These are phyloP conservation scores for Cryptococcus jaspeensis DNA, from an alignment of 1,284 basidiomycete genomes.

Conservation along the genomic window DNA sequence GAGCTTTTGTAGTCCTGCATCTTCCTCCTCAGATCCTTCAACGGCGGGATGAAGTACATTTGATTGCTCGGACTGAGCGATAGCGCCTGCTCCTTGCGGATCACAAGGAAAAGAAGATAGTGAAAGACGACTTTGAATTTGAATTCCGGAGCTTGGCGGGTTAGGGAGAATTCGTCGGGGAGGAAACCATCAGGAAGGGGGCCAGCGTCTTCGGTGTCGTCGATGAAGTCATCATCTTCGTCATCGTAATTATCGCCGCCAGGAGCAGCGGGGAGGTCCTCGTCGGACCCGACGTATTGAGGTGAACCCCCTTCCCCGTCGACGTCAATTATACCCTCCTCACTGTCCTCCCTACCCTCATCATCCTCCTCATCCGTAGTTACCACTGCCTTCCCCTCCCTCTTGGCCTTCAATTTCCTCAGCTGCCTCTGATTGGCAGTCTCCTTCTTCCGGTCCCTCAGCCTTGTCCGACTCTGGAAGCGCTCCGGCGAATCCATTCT, in stretches of 20 bases:
- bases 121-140: conserved; percentile 67
- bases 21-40: conserved; percentile 59
- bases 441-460: conserved; percentile 22
- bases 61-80: conserved; percentile 24
- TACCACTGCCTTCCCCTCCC: conserved; percentile 15
- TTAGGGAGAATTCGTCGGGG: conserved; percentile 73
- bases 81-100: conserved; percentile 48
- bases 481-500: conserved; percentile 51
- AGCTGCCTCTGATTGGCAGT: conserved; percentile 39
- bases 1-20: conserved; percentile 66
- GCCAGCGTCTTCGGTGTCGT: conserved; percentile 62
- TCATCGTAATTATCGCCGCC: conserved; percentile 32
- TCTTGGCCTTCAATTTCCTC: conserved; percentile 27
- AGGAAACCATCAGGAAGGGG: conserved; percentile 2
- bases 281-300: not conserved
- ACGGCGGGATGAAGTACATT: conserved; percentile 31
- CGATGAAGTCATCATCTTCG: conserved; percentile 64
- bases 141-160: conserved; percentile 58
- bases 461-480: conserved; percentile 56
- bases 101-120: conserved; percentile 74
- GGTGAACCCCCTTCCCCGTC: not conserved
- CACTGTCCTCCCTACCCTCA: conserved; percentile 38
- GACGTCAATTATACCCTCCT: conserved; percentile 32
- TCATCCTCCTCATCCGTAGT: conserved; percentile 44
- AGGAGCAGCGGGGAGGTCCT: not conserved